These are phyloP conservation scores for Nannizziopsis arthrosporioides DNA, from an alignment of 2,329 filamentous ascomycete genomes.

Conservation along the genomic window DNA sequence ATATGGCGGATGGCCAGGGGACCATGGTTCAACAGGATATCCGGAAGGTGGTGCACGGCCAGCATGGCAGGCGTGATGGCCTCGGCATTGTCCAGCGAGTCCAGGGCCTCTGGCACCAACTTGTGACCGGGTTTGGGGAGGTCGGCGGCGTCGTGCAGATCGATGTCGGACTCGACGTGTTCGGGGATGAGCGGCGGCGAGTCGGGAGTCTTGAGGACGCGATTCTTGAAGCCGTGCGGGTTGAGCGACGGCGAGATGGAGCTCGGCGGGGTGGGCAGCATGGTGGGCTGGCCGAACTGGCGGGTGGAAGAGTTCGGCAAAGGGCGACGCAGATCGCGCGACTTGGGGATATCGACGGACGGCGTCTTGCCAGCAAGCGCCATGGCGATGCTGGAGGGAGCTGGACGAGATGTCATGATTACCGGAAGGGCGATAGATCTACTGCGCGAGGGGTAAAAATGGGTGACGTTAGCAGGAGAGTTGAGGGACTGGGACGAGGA, in stretches of 20 bases:
- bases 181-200: slow-evolving; percentile 36
- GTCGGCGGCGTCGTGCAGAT: slow-evolving; percentile 60
- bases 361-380: slow-evolving; percentile 41
- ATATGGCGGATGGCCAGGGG: slow-evolving; percentile 90
- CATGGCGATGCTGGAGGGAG: slow-evolving; percentile 38
- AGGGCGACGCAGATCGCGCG: slow-evolving; percentile 28
- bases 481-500: too few species aligned
- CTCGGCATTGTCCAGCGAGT: slow-evolving; percentile 58
- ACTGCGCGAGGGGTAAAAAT: slow-evolving; percentile 8
- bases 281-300: slow-evolving; percentile 23
- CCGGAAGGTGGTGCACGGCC: slow-evolving; percentile 78
- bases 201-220: slow-evolving; percentile 32
- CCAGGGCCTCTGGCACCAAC: slow-evolving; percentile 29
- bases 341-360: slow-evolving; percentile 39
- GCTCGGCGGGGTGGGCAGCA: slow-evolving; percentile 81
- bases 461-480: not conserved
- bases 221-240: slow-evolving; percentile 65
- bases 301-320: slow-evolving; percentile 24
- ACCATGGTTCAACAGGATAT: slow-evolving; percentile 79
- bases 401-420: slow-evolving; percentile 36
- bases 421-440: slow-evolving; percentile 9
- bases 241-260: slow-evolving; percentile 83
- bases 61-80: slow-evolving; percentile 76
- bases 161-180: slow-evolving; percentile 71
- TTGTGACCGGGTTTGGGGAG: slow-evolving; percentile 37